Percentiles rank a stretch among this genome's conserved stretches.
phyloP scores from a whole-genome alignment of 202 grass and related monocot genomes.

The Eragrostis tef region DNA sequence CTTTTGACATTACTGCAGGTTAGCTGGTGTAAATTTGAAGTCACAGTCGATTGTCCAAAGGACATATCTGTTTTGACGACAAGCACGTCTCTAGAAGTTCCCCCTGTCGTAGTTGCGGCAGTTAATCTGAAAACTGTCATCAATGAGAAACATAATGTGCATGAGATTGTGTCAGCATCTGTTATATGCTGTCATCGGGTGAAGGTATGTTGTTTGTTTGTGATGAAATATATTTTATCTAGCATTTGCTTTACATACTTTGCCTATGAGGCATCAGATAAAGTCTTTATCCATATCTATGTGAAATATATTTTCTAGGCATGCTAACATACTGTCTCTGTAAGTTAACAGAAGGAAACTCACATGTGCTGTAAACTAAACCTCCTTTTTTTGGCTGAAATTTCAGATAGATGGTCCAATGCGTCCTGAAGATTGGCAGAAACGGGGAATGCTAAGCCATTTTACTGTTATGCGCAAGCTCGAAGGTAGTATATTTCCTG shows the following conservation, averaged over 20 bases:
- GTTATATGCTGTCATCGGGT: slow-evolving; percentile 87
- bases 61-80: slow-evolving; percentile 73
- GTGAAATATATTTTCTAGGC: slow-evolving; percentile 14
- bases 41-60: slow-evolving; percentile 83
- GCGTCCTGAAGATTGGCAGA: slow-evolving; percentile 84
- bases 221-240: slow-evolving; percentile 29
- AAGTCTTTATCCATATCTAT: slow-evolving; percentile 25
- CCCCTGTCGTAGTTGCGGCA: slow-evolving; percentile 75
- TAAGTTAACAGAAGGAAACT: background rate
- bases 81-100: slow-evolving; percentile 64
- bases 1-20: slow-evolving; percentile 62
- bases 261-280: slow-evolving; percentile 21
- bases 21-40: slow-evolving; percentile 98
- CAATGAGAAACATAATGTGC: slow-evolving; percentile 76
- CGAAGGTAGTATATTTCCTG: slow-evolving; percentile 89
- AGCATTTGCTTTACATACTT: slow-evolving; percentile 42
- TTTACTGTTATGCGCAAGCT: slow-evolving; percentile 96
- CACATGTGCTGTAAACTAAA: slow-evolving; percentile 42
- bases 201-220: slow-evolving; percentile 65
- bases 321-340: slow-evolving; percentile 5
- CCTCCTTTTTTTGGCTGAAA: background rate
- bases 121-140: slow-evolving; percentile 95
- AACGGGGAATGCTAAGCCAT: slow-evolving; percentile 64
- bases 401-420: slow-evolving; percentile 92
- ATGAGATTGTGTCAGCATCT: slow-evolving; percentile 98